Evolutionary conservation across 164 flowering plant species (phyloP), one percentile per base, ranked within the genome.

Genomic region (Vitis rotundifolia): DNA sequence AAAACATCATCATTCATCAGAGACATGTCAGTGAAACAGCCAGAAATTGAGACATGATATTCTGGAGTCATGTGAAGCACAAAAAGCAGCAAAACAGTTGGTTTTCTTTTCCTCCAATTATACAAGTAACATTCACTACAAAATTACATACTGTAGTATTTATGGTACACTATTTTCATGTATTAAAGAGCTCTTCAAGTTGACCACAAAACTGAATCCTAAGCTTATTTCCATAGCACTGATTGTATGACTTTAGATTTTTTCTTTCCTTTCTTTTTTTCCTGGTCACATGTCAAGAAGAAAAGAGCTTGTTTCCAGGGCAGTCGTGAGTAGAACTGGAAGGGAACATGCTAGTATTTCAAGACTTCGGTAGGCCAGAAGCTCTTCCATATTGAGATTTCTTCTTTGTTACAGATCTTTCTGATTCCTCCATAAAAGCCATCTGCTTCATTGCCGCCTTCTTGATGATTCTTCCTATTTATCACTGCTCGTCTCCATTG

Each of bases 341-440:
- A 16, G 7, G 19, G 52, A 31, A 14, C 16, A 19, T 64, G 48
- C 11, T 22, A 51, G 50, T 75, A 76, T 59, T 78, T 76, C 31
- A 74, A 53, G 11, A 31, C 61, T 55, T 71, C 66, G 2, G 18
- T 65, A 8, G 85, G 83, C 85, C 78, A 73, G 4, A 76, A 63
- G 1, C 68, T 61, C 66, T 73, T 80, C 89, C 89, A 86, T 28
- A n/a, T 80, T 7, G 82, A 57, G 53, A 86, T 81, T 55, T 86
- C 89, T 8, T 77, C 75, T 26, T 78, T 44, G 44, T 63, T 64
- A 65, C 63, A 37, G n/a, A 86, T 73, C 76, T 84, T 86, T 62
- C 86, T 77, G 22, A 86, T 76, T 13, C 89, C 89, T 3, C 87
- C 89, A 60, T 85, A 85, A 48, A 82, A 87, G 0, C 92, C 89